Percentiles rank a stretch among this genome's conserved stretches.
Conservation (phyloP, 768 basidiomycete species). For the Termitomyces sp. region DNA sequence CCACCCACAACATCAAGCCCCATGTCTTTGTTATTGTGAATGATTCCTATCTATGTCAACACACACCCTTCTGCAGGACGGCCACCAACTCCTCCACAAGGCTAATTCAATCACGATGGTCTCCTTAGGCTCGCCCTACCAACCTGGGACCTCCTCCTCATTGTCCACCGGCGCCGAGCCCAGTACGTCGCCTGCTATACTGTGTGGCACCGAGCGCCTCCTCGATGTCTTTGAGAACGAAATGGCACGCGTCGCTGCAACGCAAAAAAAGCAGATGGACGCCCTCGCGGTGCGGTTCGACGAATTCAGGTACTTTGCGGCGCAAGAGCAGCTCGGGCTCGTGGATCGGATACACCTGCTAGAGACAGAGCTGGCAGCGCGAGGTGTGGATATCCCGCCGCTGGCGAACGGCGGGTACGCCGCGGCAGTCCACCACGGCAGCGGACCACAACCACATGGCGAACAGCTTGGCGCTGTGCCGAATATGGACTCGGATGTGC, state of each 20-base stretch:
- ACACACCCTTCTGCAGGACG: neutral
- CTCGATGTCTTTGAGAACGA: constrained; percentile 6
- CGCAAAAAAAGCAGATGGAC: neutral
- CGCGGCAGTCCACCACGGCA: no score
- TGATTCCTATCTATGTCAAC: neutral
- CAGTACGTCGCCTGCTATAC: neutral
- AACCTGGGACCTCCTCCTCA: neutral
- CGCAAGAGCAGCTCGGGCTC: neutral
- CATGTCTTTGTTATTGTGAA: neutral
- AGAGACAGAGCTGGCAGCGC: constrained; percentile 2
- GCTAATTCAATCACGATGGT: neutral
- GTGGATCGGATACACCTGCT: constrained; percentile 4
- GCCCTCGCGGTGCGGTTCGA: constrained; percentile 6
- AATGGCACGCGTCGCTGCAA: neutral
- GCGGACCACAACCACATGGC: neutral
- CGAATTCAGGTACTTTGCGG: neutral
- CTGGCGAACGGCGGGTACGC: no score
- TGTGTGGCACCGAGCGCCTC: constrained; percentile 3
- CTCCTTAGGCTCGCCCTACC: neutral
- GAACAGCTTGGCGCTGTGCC: no score
- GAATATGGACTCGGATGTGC: neutral
- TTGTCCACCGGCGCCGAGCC: neutral
- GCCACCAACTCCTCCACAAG: neutral
- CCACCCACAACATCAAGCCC: neutral
- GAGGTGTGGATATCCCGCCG: neutral